A percentile compares a stretch with the other conserved stretches of the same genome.
Evolutionary conservation across 2,329 filamentous ascomycete species (phyloP).

Genomic region (Hypoxylon sp.): DNA sequence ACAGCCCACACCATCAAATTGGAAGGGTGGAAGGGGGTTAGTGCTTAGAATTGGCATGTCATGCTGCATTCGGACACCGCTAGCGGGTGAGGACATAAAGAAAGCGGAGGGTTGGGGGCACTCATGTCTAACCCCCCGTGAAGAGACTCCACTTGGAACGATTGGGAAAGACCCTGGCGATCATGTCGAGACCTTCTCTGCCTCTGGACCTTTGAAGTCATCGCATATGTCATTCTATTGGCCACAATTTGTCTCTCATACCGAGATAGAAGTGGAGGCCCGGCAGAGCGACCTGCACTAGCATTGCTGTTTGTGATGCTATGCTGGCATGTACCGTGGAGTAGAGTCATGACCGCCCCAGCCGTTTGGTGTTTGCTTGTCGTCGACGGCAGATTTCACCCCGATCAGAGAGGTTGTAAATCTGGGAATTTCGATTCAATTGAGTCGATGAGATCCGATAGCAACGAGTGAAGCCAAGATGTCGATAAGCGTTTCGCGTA

Average conservation of each 20-base stretch:
- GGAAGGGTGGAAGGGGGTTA: constrained; percentile 28
- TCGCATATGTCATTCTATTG: constrained; percentile 51
- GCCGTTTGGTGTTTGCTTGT: constrained; percentile 12
- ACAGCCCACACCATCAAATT: constrained; percentile 36
- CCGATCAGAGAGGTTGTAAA: not conserved
- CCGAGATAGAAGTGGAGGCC: constrained; percentile 33
- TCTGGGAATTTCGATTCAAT: constrained; percentile 7
- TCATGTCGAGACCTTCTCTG: constrained; percentile 42
- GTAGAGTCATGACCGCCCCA: constrained; percentile 25
- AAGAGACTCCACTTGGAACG: constrained; percentile 30
- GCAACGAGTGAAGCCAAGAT: not conserved
- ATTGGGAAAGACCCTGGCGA: constrained; percentile 53
- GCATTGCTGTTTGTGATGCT: not conserved
- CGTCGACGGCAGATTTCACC: constrained; percentile 9
- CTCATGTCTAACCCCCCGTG: constrained; percentile 14
- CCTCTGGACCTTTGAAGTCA: constrained; percentile 49
- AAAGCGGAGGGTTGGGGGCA: constrained; percentile 18
- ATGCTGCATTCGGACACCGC: constrained; percentile 44
- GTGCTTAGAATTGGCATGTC: constrained; percentile 42
- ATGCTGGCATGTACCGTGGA: constrained; percentile 10
- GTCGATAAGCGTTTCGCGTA: constrained; percentile 6
- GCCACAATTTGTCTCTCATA: constrained; percentile 34
- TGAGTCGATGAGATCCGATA: not conserved
- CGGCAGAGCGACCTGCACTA: constrained; percentile 24
- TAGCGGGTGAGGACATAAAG: constrained; percentile 37